Evolutionary conservation across 2,329 filamentous ascomycete genomes (phyloP).

Genomic region (Didymella pinodella): DNA sequence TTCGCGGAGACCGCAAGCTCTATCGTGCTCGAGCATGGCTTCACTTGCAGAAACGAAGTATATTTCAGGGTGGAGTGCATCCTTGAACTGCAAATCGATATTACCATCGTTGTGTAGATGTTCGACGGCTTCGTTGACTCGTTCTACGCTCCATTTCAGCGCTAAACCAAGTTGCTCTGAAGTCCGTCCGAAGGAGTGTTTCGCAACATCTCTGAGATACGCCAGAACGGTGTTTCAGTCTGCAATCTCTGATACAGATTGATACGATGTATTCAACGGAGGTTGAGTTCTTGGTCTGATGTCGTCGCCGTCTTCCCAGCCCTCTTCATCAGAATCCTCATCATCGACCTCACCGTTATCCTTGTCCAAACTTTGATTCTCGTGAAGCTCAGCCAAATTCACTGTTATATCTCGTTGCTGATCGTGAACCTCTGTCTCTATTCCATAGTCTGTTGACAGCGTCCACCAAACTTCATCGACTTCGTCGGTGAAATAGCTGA

Average conservation of each 20-base stretch:
- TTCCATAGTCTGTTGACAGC: conserved; percentile 5
- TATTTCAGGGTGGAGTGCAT: not conserved
- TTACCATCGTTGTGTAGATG: not conserved
- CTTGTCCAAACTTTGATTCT: conserved; percentile 4
- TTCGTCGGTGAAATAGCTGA: conserved; percentile 13
- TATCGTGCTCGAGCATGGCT: not conserved
- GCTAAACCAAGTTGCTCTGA: not conserved
- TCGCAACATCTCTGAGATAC: not conserved
- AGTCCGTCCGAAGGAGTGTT: not conserved
- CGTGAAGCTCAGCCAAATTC: conserved; percentile 16
- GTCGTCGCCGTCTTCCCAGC: not conserved
- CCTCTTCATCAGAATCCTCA: not conserved
- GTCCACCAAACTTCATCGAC: conserved; percentile 21
- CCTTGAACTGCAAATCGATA: not conserved
- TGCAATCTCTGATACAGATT: not conserved
- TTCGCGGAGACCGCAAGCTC: not conserved
- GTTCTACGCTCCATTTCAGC: not conserved
- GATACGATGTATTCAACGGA: not conserved
- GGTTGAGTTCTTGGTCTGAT: not conserved
- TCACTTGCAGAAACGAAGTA: not conserved
- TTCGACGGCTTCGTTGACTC: not conserved
- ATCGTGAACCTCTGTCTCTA: conserved; percentile 22
- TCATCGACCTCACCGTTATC: not conserved
- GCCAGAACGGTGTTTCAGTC: not conserved
- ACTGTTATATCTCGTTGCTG: conserved; percentile 9